Conservation (phyloP, 2,329 filamentous ascomycete species). For the Tolypocladium album region DNA sequence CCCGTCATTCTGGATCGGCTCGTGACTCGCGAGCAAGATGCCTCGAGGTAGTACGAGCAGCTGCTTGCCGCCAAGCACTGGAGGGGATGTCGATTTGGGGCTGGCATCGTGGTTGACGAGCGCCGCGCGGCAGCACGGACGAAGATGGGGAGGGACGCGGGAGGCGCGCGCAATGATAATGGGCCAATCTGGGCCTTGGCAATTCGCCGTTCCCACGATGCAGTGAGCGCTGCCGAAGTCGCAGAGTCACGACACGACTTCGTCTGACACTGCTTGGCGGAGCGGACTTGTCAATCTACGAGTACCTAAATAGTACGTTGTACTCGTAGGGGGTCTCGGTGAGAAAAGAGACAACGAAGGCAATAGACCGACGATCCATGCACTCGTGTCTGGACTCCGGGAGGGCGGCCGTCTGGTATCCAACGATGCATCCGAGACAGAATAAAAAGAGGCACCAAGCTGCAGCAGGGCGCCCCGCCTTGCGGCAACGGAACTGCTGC, state of each 20-base stretch:
- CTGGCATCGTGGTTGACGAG: not conserved
- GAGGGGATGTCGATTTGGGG: not conserved
- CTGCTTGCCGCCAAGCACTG: not conserved
- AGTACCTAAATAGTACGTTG: too few relatives aligned
- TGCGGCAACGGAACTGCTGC: too few relatives aligned
- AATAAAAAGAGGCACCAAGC: too few relatives aligned
- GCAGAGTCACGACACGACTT: not conserved
- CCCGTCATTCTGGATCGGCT: not conserved
- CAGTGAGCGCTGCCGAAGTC: not conserved
- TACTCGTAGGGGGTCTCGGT: not conserved
- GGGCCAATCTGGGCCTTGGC: not conserved
- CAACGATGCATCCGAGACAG: too few relatives aligned
- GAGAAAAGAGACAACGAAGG: not conserved
- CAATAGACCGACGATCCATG: too few relatives aligned
- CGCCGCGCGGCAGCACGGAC: not conserved
- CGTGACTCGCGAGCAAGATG: not conserved
- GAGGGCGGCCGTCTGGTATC: too few relatives aligned
- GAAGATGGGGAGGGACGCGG: not conserved
- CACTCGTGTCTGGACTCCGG: too few relatives aligned
- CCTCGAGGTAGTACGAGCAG: not conserved
- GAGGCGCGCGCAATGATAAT: not conserved
- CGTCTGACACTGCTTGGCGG: not conserved
- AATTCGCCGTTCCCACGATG: not conserved
- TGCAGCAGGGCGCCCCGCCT: too few relatives aligned
- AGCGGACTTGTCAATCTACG: too few relatives aligned